Evolutionary conservation across 345 rosid species (phyloP), one percentile per base, ranked within the genome.

Genomic region (Punica granatum): DNA sequence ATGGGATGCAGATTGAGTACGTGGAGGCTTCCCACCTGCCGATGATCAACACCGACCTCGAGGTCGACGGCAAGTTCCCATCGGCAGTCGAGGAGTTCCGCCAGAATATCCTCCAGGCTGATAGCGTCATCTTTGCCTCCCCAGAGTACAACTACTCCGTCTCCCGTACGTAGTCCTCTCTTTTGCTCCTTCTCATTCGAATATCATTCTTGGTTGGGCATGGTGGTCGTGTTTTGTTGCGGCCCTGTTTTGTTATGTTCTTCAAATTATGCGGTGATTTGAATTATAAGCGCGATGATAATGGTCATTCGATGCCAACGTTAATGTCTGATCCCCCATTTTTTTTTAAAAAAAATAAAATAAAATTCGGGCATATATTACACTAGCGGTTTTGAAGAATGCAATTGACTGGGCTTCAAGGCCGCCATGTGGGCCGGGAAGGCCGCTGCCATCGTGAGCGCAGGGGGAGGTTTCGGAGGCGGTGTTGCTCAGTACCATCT

Each of bases 321-420:
- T 60, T 46, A 15, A 46, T 46, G 51, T n/a, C n/a, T n/a, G n/a
- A n/a, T n/a, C n/a, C n/a, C n/a, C n/a, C n/a, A n/a, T n/a, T n/a
- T n/a, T n/a, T n/a, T n/a, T n/a, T n/a, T n/a, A n/a, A n/a, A n/a
- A n/a, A n/a, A n/a, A n/a, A n/a, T n/a, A n/a, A n/a, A n/a, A n/a
- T n/a, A n/a, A n/a, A n/a, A n/a, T n/a, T n/a, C n/a, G n/a, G n/a
- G n/a, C n/a, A n/a, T n/a, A n/a, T n/a, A n/a, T n/a, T n/a, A n/a
- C n/a, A 31, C 62, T 66, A 90, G 98, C 83, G 12, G 88, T 95
- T 35, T 69, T 90, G 76, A 93, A 93, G 87, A 93, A 93, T 67
- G 96, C 97, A 0, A 63, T 92, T 6, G 96, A 90, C 63, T 90
- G 98, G 96, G 93, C 90, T 7, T 92, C 98, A 41, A 70, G 91